Conservation (phyloP, 768 basidiomycete species). For the Rhizopogon vesiculosus region DNA sequence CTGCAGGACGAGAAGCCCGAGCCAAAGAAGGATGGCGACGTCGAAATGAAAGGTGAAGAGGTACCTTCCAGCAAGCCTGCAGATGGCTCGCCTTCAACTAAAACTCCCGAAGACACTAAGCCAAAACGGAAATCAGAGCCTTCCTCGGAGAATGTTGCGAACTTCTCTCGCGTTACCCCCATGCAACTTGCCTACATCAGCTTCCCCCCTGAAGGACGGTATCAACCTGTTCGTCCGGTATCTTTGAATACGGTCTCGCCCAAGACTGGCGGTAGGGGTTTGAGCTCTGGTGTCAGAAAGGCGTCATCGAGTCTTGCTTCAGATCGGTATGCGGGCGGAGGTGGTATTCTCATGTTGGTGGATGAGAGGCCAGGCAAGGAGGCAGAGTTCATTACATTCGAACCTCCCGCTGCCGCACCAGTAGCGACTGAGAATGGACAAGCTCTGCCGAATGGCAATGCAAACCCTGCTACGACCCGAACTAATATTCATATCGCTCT, state of each 20-base stretch:
- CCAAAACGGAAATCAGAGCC: conserved; percentile 70
- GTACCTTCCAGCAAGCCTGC: conserved; percentile 37
- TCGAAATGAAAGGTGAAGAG: conserved; percentile 78
- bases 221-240: conserved; percentile 85
- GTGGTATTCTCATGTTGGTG: conserved; percentile 81
- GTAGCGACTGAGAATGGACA: conserved; percentile 18
- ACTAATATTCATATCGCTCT: conserved; percentile 55
- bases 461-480: conserved; percentile 10
- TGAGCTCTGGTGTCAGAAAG: conserved; percentile 22
- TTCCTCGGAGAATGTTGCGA: conserved; percentile 66
- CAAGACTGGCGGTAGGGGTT: conserved; percentile 29
- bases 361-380: conserved; percentile 70
- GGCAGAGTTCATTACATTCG: conserved; percentile 68
- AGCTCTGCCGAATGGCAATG: conserved; percentile 23
- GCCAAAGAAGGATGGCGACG: conserved; percentile 54
- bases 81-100: conserved; percentile 52
- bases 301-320: conserved; percentile 33
- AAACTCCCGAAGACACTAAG: conserved; percentile 41
- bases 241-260: conserved; percentile 36
- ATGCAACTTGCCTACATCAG: conserved; percentile 81
- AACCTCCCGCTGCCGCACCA: conserved; percentile 41
- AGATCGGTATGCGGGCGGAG: conserved; percentile 72
- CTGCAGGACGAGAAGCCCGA: conserved; percentile 52
- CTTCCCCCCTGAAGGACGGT: conserved; percentile 77
- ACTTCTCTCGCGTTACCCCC: conserved; percentile 91